phyloP scores from a whole-genome alignment of 331 rosid species.

The Cydonia oblonga region DNA sequence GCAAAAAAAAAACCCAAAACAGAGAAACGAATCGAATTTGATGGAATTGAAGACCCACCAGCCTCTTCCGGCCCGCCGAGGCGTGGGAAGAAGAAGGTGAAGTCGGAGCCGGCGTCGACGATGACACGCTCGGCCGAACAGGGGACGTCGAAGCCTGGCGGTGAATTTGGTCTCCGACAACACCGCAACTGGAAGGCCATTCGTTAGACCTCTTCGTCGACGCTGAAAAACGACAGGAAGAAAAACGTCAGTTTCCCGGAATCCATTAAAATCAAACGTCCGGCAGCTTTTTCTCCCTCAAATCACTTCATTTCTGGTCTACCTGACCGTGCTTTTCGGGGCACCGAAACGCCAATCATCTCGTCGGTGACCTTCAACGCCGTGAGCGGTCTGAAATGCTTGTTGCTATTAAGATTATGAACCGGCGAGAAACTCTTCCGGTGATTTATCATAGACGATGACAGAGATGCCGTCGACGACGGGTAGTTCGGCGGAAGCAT shows the following conservation, averaged over 20 bases:
- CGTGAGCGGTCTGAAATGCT: constrained; percentile 45
- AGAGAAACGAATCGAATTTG: too few relatives aligned
- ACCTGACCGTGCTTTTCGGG: constrained; percentile 93
- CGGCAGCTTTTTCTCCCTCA: background rate
- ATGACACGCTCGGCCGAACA: too few relatives aligned
- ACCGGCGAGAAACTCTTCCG: constrained; percentile 72
- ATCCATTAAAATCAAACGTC: background rate
- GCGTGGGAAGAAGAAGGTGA: too few relatives aligned
- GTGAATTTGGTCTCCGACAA: constrained; percentile 47
- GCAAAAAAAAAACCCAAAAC: too few relatives aligned
- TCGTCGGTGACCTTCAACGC: constrained; percentile 83
- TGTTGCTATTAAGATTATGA: constrained; percentile 26
- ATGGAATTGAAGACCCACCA: too few relatives aligned
- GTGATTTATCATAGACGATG: constrained; percentile 36
- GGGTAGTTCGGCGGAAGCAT: constrained; percentile 75
- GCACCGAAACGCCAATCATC: constrained; percentile 83
- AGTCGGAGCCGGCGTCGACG: too few relatives aligned
- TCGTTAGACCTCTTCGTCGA: constrained; percentile 95
- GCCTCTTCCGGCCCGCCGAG: too few relatives aligned
- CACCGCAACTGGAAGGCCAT: constrained; percentile 44
- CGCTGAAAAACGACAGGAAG: constrained; percentile 26
- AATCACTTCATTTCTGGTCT: constrained; percentile 7
- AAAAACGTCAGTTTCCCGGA: background rate
- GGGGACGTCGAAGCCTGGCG: constrained; percentile 57
- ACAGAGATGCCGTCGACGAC: constrained; percentile 15